phyloP scores from a whole-genome alignment of 495 filamentous ascomycete genomes.

The Aspergillus wentii region DNA sequence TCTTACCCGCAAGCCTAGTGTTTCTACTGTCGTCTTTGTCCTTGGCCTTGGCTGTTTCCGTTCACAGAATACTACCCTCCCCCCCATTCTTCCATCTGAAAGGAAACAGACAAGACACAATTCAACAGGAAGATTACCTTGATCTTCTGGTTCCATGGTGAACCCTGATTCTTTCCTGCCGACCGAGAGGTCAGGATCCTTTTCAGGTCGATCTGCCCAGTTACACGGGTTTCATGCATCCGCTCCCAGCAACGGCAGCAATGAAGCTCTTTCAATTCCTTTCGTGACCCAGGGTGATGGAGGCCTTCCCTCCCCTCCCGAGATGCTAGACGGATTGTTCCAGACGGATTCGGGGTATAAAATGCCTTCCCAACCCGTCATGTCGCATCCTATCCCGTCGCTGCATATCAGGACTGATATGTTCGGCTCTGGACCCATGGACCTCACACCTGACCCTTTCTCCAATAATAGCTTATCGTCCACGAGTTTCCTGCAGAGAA shows the following conservation, averaged over 20 bases:
- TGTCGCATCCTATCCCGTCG: constrained; percentile 21
- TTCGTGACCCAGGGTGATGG: constrained; percentile 10
- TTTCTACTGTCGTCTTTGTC: too few species aligned
- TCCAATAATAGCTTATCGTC: constrained; percentile 37
- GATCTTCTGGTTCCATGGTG: constrained; percentile 26
- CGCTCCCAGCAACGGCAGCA: constrained; percentile 13
- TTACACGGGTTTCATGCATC: constrained; percentile 15
- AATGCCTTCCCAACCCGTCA: too few species aligned
- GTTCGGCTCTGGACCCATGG: constrained; percentile 18
- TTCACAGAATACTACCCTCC: constrained; percentile 1
- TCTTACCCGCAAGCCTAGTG: constrained; percentile 9
- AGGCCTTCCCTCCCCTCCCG: constrained; percentile 3
- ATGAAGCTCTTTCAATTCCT: constrained; percentile 11
- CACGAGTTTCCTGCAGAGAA: constrained; percentile 41
- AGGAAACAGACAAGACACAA: too few species aligned
- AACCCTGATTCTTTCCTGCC: constrained; percentile 15
- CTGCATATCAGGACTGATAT: constrained; percentile 42
- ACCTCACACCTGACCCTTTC: constrained; percentile 25
- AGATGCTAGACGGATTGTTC: too few species aligned
- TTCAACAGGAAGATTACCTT: too few species aligned
- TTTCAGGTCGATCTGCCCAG: constrained; percentile 8
- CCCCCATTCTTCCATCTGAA: constrained; percentile 3
- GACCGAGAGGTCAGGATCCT: constrained; percentile 22
- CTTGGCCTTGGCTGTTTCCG: too few species aligned
- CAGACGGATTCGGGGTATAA: too few species aligned